phyloP scores from a whole-genome alignment of 2,329 filamentous ascomycete genomes.

The Stagonosporopsis cucurbitacearum region DNA sequence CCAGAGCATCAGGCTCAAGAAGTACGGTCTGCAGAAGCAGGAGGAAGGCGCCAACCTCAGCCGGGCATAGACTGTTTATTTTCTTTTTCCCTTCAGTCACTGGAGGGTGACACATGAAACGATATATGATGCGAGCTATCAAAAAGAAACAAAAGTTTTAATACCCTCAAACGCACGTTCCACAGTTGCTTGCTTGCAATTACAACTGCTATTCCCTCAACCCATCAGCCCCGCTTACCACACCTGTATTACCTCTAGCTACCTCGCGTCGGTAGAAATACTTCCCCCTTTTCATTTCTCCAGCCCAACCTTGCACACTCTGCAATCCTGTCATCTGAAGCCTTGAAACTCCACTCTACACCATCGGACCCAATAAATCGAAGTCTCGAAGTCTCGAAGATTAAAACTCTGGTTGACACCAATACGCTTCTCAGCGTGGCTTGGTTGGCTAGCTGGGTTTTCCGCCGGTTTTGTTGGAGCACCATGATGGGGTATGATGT shows the following conservation, averaged over 20 bases:
- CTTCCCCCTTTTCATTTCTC: no score
- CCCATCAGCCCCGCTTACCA: background rate
- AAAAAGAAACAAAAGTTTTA: constrained; percentile 11
- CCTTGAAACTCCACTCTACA: no score
- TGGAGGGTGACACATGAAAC: background rate
- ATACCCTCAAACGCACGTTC: constrained; percentile 1
- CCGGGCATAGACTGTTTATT: constrained; percentile 30
- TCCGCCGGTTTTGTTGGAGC: no score
- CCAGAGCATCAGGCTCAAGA: constrained; percentile 65
- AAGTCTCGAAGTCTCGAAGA: no score
- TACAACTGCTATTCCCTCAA: background rate
- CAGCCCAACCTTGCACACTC: no score
- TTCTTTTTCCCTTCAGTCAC: background rate
- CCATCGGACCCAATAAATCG: no score
- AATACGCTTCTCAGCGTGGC: no score
- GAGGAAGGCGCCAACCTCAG: constrained; percentile 45
- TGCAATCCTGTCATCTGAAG: no score
- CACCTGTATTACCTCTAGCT: background rate
- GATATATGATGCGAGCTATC: constrained; percentile 10
- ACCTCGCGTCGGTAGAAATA: no score
- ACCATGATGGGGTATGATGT: no score
- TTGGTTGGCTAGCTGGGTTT: no score
- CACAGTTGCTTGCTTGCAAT: background rate
- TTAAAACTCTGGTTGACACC: no score
- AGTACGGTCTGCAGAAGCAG: constrained; percentile 48